These are phyloP conservation scores for Stachybotrys echinatus DNA, from an alignment of 2,329 filamentous ascomycete genomes.

Conservation along the genomic window DNA sequence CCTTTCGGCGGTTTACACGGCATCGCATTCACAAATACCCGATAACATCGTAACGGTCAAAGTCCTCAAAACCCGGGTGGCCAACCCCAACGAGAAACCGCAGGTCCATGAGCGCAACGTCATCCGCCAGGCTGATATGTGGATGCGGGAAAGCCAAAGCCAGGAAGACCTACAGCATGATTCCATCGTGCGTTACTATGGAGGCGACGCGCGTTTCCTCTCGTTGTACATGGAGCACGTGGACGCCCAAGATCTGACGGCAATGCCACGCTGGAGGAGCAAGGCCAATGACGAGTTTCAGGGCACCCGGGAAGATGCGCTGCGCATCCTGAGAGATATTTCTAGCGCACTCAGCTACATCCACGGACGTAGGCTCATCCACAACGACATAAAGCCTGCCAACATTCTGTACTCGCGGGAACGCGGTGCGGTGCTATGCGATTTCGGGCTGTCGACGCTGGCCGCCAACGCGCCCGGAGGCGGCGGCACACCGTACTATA, in stretches of 20 bases:
- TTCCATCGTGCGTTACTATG: conserved; percentile 53
- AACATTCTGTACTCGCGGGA: conserved; percentile 57
- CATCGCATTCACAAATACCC: conserved; percentile 45
- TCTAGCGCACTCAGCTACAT: conserved; percentile 50
- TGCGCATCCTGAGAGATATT: conserved; percentile 49
- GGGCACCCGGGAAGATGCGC: conserved; percentile 42
- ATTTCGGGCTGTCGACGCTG: conserved; percentile 52
- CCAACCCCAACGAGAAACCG: conserved; percentile 35
- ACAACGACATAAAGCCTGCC: conserved; percentile 59
- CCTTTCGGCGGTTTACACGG: conserved; percentile 52
- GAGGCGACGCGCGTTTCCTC: conserved; percentile 54
- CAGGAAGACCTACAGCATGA: conserved; percentile 51
- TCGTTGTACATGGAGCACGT: conserved; percentile 59
- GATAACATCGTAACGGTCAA: conserved; percentile 55
- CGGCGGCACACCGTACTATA: conserved; percentile 57
- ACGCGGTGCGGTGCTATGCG: conserved; percentile 54
- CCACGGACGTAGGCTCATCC: conserved; percentile 46
- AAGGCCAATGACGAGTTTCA: conserved; percentile 41
- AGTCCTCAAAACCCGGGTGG: conserved; percentile 49
- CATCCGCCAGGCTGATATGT: conserved; percentile 55
- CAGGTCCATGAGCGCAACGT: conserved; percentile 48
- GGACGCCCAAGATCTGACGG: conserved; percentile 49
- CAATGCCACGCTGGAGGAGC: conserved; percentile 43
- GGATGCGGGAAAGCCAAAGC: conserved; percentile 52
- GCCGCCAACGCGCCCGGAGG: conserved; percentile 39